Evolutionary conservation across 768 basidiomycete species (phyloP).

Genomic region (Termitomyces sp.): DNA sequence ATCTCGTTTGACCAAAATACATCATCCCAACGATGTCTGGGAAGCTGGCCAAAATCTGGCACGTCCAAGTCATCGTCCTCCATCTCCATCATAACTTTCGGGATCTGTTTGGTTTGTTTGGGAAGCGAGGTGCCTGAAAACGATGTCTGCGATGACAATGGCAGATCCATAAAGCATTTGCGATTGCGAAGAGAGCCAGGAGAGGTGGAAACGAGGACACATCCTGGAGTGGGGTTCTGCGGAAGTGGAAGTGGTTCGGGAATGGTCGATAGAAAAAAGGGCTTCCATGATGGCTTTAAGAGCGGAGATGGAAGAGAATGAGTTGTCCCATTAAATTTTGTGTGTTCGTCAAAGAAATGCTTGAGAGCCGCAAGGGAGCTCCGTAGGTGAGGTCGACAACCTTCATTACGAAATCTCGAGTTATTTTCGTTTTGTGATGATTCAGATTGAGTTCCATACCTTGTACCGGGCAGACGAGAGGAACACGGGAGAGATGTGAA

Average conservation of each 20-base stretch:
- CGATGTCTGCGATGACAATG: conserved; percentile 1
- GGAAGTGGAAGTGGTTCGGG: conserved; percentile 10
- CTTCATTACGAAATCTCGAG: conserved; percentile 1
- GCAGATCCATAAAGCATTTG: background rate
- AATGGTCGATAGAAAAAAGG: conserved; percentile 11
- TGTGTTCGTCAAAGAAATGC: conserved; percentile 17
- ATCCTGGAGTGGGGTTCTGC: conserved; percentile 6
- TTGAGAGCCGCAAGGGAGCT: conserved; percentile 2
- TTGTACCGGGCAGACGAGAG: conserved; percentile 15
- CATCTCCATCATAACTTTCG: background rate
- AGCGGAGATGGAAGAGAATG: conserved; percentile 10
- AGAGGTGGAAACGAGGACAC: conserved; percentile 8
- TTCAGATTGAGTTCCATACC: conserved; percentile 3
- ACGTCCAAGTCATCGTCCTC: conserved; percentile 11
- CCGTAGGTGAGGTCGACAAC: conserved; percentile 7
- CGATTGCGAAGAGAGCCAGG: conserved; percentile 1
- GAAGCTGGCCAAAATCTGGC: conserved; percentile 15
- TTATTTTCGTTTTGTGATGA: background rate
- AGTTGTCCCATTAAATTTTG: conserved; percentile 5
- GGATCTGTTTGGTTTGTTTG: conserved; percentile 13
- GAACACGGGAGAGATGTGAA: conserved; percentile 16
- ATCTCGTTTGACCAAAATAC: conserved; percentile 7
- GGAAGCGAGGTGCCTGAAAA: conserved; percentile 7
- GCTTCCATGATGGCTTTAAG: conserved; percentile 15
- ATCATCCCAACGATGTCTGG: conserved; percentile 2